These are phyloP conservation scores for Gossypium stocksii DNA, from an alignment of 345 rosid species.

Conservation along the genomic window DNA sequence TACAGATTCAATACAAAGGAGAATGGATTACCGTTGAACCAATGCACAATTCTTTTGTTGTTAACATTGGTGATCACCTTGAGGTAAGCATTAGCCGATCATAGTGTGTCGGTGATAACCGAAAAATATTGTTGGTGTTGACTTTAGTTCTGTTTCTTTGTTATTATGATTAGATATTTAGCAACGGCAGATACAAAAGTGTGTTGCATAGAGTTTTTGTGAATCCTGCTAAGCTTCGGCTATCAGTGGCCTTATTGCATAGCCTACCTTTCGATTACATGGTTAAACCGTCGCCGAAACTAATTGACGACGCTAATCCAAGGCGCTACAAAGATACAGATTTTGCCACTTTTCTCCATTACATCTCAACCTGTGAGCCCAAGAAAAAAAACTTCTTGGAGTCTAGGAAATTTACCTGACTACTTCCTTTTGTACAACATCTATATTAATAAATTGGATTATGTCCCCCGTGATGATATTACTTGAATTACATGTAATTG, in stretches of 20 bases:
- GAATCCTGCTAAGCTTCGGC: slow-evolving; percentile 47
- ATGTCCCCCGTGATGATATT: too few relatives aligned
- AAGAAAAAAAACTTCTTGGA: slow-evolving; percentile 75
- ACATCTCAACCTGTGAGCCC: slow-evolving; percentile 60
- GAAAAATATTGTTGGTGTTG: background rate
- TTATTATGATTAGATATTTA: slow-evolving; percentile 48
- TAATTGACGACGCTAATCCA: slow-evolving; percentile 50
- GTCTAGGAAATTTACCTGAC: slow-evolving; percentile 46
- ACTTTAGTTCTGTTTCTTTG: background rate
- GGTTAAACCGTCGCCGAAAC: slow-evolving; percentile 45
- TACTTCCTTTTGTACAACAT: too few relatives aligned
- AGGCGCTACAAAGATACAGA: slow-evolving; percentile 56
- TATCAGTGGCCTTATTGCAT: slow-evolving; percentile 77
- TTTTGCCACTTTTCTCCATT: slow-evolving; percentile 64
- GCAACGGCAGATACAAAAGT: slow-evolving; percentile 89
- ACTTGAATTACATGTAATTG: background rate
- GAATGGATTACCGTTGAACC: slow-evolving; percentile 81
- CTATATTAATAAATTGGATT: too few relatives aligned
- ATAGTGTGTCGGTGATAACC: too few relatives aligned
- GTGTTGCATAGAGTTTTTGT: slow-evolving; percentile 74
- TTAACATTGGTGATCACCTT: slow-evolving; percentile 90
- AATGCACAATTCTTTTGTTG: slow-evolving; percentile 56
- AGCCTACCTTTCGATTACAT: slow-evolving; percentile 43
- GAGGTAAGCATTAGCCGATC: slow-evolving; percentile 43
- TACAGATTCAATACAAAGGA: slow-evolving; percentile 51